Conservation (phyloP, 2,329 filamentous ascomycete species). For the Diaporthe sp. region DNA sequence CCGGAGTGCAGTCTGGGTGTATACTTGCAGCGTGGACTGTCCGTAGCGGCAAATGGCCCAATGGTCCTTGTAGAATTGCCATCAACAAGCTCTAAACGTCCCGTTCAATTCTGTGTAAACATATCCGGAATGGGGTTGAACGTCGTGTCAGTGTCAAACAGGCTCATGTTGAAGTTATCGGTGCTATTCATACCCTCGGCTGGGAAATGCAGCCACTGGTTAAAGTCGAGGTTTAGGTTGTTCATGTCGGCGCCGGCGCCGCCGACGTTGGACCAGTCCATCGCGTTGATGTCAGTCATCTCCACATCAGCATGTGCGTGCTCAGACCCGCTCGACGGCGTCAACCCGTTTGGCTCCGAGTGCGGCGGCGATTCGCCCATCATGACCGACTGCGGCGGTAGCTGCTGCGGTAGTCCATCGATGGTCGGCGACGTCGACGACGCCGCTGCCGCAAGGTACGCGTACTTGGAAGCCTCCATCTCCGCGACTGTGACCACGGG, state of each 20-base stretch:
- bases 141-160: slow-evolving; percentile 44
- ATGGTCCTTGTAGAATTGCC: background rate
- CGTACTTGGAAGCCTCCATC: slow-evolving; percentile 39
- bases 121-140: background rate
- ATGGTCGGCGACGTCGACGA: slow-evolving; percentile 33
- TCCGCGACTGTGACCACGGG: slow-evolving; percentile 48
- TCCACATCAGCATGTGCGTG: slow-evolving; percentile 57
- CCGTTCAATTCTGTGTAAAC: background rate
- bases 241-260: slow-evolving; percentile 40
- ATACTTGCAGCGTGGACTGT: background rate
- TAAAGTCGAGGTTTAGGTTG: slow-evolving; percentile 65
- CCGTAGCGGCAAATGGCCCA: too few relatives aligned
- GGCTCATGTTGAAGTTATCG: slow-evolving; percentile 54
- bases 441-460: slow-evolving; percentile 51
- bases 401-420: slow-evolving; percentile 48
- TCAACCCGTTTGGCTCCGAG: slow-evolving; percentile 58
- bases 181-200: slow-evolving; percentile 60
- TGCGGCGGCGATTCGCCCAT: slow-evolving; percentile 59
- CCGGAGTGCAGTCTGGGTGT: background rate
- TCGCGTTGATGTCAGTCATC: slow-evolving; percentile 61
- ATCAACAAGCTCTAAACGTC: background rate
- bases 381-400: slow-evolving; percentile 51
- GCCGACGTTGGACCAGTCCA: slow-evolving; percentile 67
- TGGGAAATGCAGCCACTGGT: slow-evolving; percentile 72
- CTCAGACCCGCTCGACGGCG: slow-evolving; percentile 61